Percentiles rank a stretch among this genome's conserved stretches.
Conservation (phyloP, 495 filamentous ascomycete genomes). For the Penicillium lagena region DNA sequence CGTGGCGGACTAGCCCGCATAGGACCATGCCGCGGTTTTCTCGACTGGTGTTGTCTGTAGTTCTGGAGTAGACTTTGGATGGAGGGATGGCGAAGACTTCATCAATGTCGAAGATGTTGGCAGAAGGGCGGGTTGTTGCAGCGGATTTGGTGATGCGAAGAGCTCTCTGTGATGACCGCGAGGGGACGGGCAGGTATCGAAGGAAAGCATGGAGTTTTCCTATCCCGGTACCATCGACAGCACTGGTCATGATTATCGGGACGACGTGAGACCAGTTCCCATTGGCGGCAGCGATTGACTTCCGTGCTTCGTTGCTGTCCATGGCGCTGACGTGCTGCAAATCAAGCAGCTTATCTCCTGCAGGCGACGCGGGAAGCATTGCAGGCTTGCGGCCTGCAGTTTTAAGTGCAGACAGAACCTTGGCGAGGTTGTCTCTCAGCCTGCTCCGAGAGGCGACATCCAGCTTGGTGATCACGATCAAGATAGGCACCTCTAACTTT, state of each 20-base stretch:
- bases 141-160: constrained; percentile 10
- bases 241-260: constrained; percentile 84
- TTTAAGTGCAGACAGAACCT: constrained; percentile 73
- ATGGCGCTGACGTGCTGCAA: constrained; percentile 28
- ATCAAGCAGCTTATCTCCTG: constrained; percentile 21
- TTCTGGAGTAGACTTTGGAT: constrained; percentile 36
- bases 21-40: constrained; percentile 58
- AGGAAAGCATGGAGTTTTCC: constrained; percentile 76
- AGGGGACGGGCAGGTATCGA: constrained; percentile 66
- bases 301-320: constrained; percentile 48
- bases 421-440: constrained; percentile 61
- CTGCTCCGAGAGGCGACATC: constrained; percentile 72
- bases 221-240: constrained; percentile 78
- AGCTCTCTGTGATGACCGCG: constrained; percentile 35
- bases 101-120: constrained; percentile 76
- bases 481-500: constrained; percentile 64
- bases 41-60: constrained; percentile 29
- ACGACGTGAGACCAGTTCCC: constrained; percentile 50
- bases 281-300: constrained; percentile 33
- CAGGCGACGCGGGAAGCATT: constrained; percentile 51
- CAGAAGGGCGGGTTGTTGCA: constrained; percentile 31
- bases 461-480: constrained; percentile 83
- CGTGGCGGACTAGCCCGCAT: constrained; percentile 76
- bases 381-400: constrained; percentile 62
- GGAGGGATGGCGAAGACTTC: constrained; percentile 66